These are phyloP conservation scores for Agaricus subrufescens DNA, from an alignment of 768 basidiomycete species.

Conservation along the genomic window DNA sequence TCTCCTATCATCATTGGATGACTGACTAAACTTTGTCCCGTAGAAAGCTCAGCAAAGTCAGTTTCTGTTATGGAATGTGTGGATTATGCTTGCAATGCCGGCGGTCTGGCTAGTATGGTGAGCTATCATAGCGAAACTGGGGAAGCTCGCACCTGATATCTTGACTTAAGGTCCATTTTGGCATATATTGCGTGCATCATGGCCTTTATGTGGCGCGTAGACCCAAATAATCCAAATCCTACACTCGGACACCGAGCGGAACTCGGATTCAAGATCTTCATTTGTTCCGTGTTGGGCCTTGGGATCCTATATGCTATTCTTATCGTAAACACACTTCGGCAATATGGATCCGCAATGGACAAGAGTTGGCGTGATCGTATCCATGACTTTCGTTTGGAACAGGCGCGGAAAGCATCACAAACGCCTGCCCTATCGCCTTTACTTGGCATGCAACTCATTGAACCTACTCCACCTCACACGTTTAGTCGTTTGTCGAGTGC, in stretches of 20 bases:
- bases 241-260: not conserved
- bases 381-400: constrained; percentile 8
- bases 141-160: not conserved
- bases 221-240: not conserved
- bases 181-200: constrained; percentile 21
- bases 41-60: constrained; percentile 44
- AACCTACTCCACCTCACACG: not conserved
- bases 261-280: constrained; percentile 29
- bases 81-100: constrained; percentile 24
- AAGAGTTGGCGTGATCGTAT: constrained; percentile 20
- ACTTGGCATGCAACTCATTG: not conserved
- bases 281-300: constrained; percentile 44
- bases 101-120: constrained; percentile 13
- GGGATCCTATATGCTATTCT: constrained; percentile 51
- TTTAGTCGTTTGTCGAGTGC: not conserved
- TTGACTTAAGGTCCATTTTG: constrained; percentile 19
- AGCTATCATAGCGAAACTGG: not conserved
- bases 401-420: not conserved
- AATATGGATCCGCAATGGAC: constrained; percentile 39
- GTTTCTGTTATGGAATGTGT: constrained; percentile 50
- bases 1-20: not conserved
- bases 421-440: not conserved
- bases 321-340: constrained; percentile 46
- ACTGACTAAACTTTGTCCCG: not conserved
- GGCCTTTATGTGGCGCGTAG: constrained; percentile 21